Evolutionary conservation across 176 grass and related monocot genomes (phyloP).

Genomic region (Oryza longistaminata): DNA sequence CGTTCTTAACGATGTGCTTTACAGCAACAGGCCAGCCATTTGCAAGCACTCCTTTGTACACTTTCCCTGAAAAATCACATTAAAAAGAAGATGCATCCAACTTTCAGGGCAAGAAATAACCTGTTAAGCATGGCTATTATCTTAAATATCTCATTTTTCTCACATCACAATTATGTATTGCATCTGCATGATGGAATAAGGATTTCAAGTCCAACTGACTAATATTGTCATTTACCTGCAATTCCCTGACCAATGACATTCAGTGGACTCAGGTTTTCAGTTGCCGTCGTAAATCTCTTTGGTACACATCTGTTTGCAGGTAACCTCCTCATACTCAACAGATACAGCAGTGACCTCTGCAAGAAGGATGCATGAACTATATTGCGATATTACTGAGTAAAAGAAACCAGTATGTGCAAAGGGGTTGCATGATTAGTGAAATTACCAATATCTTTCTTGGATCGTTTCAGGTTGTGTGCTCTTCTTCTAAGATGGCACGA

Average conservation of each 20-base stretch:
- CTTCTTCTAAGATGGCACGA: constrained; percentile 40
- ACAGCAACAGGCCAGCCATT: constrained; percentile 68
- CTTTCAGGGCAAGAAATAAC: constrained; percentile 1
- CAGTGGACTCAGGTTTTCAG: constrained; percentile 44
- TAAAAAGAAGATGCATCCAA: constrained; percentile 15
- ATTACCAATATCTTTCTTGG: constrained; percentile 46
- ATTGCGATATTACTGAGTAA: constrained; percentile 16
- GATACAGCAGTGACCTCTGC: constrained; percentile 43
- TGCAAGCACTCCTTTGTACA: constrained; percentile 68
- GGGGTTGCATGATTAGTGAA: neutral
- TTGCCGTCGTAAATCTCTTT: constrained; percentile 65
- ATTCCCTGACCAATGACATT: constrained; percentile 70
- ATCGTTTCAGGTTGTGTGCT: constrained; percentile 27
- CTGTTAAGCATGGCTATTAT: neutral
- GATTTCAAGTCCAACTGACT: neutral
- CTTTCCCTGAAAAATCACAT: constrained; percentile 55
- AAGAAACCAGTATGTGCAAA: constrained; percentile 22
- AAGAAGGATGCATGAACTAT: constrained; percentile 14
- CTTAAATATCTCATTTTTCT: neutral
- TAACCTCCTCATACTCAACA: constrained; percentile 47
- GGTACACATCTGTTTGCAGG: constrained; percentile 52
- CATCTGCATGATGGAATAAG: neutral
- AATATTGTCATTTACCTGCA: constrained; percentile 44
- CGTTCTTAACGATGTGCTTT: constrained; percentile 71
- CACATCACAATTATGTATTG: constrained; percentile 9